Conservation (phyloP, 208 protist species). For the Wallacemonas collosoma region DNA sequence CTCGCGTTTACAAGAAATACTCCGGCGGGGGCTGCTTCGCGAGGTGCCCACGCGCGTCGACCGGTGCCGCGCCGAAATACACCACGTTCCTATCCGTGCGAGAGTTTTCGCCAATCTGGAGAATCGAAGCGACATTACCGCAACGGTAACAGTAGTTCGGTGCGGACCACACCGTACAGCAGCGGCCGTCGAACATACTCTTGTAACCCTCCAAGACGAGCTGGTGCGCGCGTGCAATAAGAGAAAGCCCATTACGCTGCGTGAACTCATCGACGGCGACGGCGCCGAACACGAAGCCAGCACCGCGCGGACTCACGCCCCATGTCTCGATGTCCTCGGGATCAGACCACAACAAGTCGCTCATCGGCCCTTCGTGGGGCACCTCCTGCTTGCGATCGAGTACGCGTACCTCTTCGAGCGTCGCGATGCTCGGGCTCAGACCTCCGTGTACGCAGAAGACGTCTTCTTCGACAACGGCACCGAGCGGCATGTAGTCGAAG, state of each 20-base stretch:
- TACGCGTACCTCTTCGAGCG: conserved; percentile 85
- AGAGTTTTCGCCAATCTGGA: conserved; percentile 90
- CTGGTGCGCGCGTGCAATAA: conserved; percentile 92
- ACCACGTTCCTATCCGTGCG: conserved; percentile 69
- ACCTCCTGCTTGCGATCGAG: conserved; percentile 91
- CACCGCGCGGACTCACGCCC: conserved; percentile 85
- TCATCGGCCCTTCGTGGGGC: conserved; percentile 91
- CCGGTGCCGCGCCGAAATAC: conserved; percentile 78
- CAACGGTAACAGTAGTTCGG: conserved; percentile 96
- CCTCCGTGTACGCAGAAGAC: conserved; percentile 96
- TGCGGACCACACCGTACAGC: conserved; percentile 96
- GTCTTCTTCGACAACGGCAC: conserved; percentile 84
- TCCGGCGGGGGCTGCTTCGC: conserved; percentile 88
- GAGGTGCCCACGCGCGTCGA: conserved; percentile 76
- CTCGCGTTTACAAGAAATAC: conserved; percentile 76
- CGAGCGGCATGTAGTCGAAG: conserved; percentile 95
- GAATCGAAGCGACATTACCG: conserved; percentile 94
- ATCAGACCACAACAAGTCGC: conserved; percentile 91
- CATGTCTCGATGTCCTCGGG: conserved; percentile 92
- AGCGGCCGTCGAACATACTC: conserved; percentile 91
- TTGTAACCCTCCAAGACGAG: conserved; percentile 95
- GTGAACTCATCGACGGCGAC: conserved; percentile 83
- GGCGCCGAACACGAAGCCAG: conserved; percentile 88
- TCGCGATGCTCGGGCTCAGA: conserved; percentile 82
- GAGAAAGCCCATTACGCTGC: conserved; percentile 79